Evolutionary conservation across 768 basidiomycete genomes (phyloP), one percentile per base, ranked within the genome.

Genomic region (Neoboletus magnificus): DNA sequence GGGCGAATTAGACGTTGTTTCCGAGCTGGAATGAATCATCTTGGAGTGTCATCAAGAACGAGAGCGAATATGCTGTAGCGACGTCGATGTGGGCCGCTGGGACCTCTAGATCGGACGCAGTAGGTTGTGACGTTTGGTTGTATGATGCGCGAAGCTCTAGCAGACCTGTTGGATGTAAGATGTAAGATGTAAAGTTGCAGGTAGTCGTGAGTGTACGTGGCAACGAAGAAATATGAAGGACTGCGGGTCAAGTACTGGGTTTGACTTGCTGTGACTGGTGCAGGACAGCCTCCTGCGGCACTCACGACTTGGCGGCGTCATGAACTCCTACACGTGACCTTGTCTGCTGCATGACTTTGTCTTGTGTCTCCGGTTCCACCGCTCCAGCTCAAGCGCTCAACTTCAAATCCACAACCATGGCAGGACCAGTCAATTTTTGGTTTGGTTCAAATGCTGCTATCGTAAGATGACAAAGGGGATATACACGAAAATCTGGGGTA

Each of bases 21-120:
- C 73, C 55, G 72, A 73, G 52, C 69, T 72, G 55, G 73, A 73
- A 42, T 66, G 64, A 13, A 69, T 64, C 71, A 74, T 73, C 50
- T 53, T 55, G 23, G 23, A 47, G 7, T 50, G 48, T 43, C 62
- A 70, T 69, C 48, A 65, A 61, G 50, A 50, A 55, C 8, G 37
- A 7, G 47, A 52, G 44, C 11, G 40, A 57, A 42, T 37, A 35
- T 10, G 22, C 11, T 53, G 32, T 30, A 41, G 33, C 5, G 23
- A 11, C 5, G 58, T 55, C 20, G 30, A 42, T 35, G 18, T 29
- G 29, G 40, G 41, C 42, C 23, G 2, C 52, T 44, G 12, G n/a
- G 33, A 18, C n/a, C 15, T 44, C 18, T 46, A 33, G 33, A 30
- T 18, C 8, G 5, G 23, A n/a, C 8, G 27, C 18, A 50, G 23